Evolutionary conservation across 345 rosid genomes (phyloP).

Genomic region (Citrus reticulata): DNA sequence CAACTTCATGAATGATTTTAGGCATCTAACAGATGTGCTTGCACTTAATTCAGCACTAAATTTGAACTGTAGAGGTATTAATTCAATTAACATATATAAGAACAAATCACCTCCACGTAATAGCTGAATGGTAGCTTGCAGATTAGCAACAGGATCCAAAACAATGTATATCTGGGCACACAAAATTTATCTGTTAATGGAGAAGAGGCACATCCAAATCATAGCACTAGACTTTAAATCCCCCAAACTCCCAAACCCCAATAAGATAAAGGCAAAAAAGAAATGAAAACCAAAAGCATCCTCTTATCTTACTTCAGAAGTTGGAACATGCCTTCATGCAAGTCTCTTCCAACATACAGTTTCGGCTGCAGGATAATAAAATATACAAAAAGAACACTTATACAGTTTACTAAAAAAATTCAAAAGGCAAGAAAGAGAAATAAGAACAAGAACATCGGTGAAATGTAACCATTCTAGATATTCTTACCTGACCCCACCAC

Average conservation of each 20-base stretch:
- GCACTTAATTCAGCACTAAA: background rate
- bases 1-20: background rate
- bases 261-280: background rate
- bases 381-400: background rate
- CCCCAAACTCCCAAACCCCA: background rate
- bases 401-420: background rate
- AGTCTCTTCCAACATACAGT: conserved; percentile 88
- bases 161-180: conserved; percentile 75
- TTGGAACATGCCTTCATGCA: conserved; percentile 86
- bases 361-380: conserved; percentile 60
- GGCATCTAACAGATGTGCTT: background rate
- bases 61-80: background rate
- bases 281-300: conserved; percentile 7
- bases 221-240: background rate
- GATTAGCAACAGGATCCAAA: conserved; percentile 85
- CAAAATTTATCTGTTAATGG: conserved; percentile 12
- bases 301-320: conserved; percentile 72
- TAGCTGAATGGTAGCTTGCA: conserved; percentile 98
- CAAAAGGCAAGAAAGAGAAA: background rate
- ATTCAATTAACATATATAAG: conserved; percentile 14
- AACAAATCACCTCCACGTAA: conserved; percentile 77
- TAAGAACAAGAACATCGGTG: background rate
- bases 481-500: conserved; percentile 99
- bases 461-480: background rate
- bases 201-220: background rate